These are phyloP conservation scores for Arxiozyma slooffiae DNA, from an alignment of 1,139 yeast species.

Conservation along the genomic window DNA sequence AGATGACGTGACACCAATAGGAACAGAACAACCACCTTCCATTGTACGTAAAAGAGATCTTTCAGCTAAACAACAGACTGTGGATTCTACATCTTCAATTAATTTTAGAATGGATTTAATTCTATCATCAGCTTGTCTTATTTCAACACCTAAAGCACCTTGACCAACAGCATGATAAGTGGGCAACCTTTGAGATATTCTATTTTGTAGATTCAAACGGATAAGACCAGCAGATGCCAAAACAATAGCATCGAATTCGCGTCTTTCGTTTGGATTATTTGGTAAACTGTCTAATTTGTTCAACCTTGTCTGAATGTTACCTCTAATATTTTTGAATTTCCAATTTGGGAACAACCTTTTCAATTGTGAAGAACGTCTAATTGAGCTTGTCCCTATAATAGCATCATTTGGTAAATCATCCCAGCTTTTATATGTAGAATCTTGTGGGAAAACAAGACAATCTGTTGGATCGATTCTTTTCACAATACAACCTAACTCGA, in stretches of 20 bases:
- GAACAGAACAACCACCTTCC: constrained; percentile 97
- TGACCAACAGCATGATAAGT: constrained; percentile 95
- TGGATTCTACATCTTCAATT: constrained; percentile 58
- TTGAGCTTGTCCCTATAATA: constrained; percentile 88
- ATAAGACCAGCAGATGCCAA: constrained; percentile 88
- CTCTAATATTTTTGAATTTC: constrained; percentile 71
- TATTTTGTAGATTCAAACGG: constrained; percentile 56
- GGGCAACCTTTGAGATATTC: constrained; percentile 62
- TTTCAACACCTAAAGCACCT: constrained; percentile 92
- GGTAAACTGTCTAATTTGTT: constrained; percentile 53
- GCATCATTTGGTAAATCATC: constrained; percentile 75
- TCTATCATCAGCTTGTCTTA: constrained; percentile 55
- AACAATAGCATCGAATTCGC: constrained; percentile 60
- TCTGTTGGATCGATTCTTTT: constrained; percentile 88
- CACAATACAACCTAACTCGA: constrained; percentile 78
- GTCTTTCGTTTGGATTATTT: constrained; percentile 23
- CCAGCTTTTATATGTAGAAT: constrained; percentile 52
- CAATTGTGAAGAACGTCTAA: constrained; percentile 79
- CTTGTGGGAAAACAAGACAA: constrained; percentile 72
- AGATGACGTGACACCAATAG: constrained; percentile 76
- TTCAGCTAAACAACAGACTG: constrained; percentile 81
- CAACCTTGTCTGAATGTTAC: constrained; percentile 76
- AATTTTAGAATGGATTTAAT: constrained; percentile 49
- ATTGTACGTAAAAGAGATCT: constrained; percentile 75
- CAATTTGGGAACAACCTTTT: constrained; percentile 50